Evolutionary conservation across 2,329 filamentous ascomycete species (phyloP).

Genomic region (Juglanconis juglandina): DNA sequence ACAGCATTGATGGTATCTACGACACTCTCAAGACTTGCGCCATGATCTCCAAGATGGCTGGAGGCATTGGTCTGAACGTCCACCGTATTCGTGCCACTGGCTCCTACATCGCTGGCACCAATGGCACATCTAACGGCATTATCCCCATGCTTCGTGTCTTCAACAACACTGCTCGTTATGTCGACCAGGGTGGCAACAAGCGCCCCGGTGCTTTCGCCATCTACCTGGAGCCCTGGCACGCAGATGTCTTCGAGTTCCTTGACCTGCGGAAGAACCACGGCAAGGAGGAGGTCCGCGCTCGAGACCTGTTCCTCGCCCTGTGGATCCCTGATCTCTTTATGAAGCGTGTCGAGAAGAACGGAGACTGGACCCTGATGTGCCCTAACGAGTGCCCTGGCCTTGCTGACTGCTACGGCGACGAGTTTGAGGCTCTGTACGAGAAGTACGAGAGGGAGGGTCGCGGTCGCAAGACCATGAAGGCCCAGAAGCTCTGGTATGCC

Average conservation of each 20-base stretch:
- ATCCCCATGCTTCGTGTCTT: slow-evolving; percentile 97
- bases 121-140: slow-evolving; percentile 95
- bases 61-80: slow-evolving; percentile 93
- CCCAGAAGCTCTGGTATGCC: slow-evolving; percentile 99
- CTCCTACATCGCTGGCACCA: slow-evolving; percentile 96
- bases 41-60: slow-evolving; percentile 99
- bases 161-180: slow-evolving; percentile 98
- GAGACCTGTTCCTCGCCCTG: slow-evolving; percentile 94
- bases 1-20: slow-evolving; percentile 99
- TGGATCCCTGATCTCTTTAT: slow-evolving; percentile 99
- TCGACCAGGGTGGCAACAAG: slow-evolving; percentile 99
- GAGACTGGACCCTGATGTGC: slow-evolving; percentile 96
- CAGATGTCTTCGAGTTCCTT: slow-evolving; percentile 94
- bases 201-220: slow-evolving; percentile 97
- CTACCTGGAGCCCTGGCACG: slow-evolving; percentile 98
- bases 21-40: slow-evolving; percentile 98
- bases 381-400: slow-evolving; percentile 94
- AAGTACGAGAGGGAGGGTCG: slow-evolving; percentile 85
- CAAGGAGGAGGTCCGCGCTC: slow-evolving; percentile 95
- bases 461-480: slow-evolving; percentile 87
- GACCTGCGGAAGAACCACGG: slow-evolving; percentile 99
- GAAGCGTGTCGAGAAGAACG: slow-evolving; percentile 97
- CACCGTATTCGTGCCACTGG: slow-evolving; percentile 96
- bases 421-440: slow-evolving; percentile 93
- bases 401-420: slow-evolving; percentile 94